Base-by-base conservation (phyloP, 2,329 filamentous ascomycete genomes). In the Cladobotryum mycophilum region DNA sequence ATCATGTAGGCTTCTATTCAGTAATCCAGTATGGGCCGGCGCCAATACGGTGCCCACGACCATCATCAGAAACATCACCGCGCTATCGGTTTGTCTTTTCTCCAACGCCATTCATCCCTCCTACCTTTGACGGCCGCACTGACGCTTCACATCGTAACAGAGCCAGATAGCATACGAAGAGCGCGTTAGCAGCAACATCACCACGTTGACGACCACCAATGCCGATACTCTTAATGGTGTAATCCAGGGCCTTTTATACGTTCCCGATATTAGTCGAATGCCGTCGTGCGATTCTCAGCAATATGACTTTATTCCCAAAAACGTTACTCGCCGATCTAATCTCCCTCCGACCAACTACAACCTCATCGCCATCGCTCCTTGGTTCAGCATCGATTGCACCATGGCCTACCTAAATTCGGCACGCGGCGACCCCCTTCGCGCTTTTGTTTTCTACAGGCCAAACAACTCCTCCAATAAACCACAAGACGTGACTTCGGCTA, bases 281-380 rank as follows among this genome's bases (percentile, higher is more conserved):
- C 77, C 85, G 55, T 69, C 75, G 0, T 96, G 91, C 70, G 75
- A 76, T 62, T 72, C 81, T 14, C 68, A 79, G 43, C 81, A 85
- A 40, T 76, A 76, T 38, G 67, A 77, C n/a, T 82, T 85, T 58
- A 76, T 96, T 8, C 88, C 90, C 1, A 60, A 66, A 36, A 91
- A 93, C 65, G 88, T 83, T 49, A 95, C 89, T 12, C 81, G 85
- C 14, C 78, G 80, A 58, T 66, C 69, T n/a, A 78, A 93, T 60
- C 79, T 96, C 1, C 82, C 83, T 0, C 73, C 76, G 1, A 77
- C 78, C 45, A 82, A 86, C 57, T 89, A 88, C 65, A 82, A 85
- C 49, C 74, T 90, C 47, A 81, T 96, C 59, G 91, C 87, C 25
- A 71, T 96, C 48, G 91, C 89, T 20, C 92, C 92, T 25, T 97